A percentile compares a stretch with the other conserved stretches of the same genome.
These are phyloP conservation scores for Albatrellus ellisii DNA, from an alignment of 768 basidiomycete genomes.

Conservation along the genomic window DNA sequence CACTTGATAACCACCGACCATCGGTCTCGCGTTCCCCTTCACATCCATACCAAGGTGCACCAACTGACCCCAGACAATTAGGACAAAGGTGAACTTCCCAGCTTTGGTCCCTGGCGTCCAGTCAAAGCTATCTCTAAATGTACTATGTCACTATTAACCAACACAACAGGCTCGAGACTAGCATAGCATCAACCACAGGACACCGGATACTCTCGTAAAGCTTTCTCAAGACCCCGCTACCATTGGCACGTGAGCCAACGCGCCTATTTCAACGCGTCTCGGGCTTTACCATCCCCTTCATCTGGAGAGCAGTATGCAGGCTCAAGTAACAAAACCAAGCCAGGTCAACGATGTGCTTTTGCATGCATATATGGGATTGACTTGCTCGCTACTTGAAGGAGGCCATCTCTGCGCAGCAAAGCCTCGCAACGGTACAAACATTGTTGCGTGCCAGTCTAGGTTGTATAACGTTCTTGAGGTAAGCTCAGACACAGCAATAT, in stretches of 20 bases:
- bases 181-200: no score
- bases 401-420: conserved; percentile 34
- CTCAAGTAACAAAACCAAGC: conserved; percentile 20
- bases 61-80: no score
- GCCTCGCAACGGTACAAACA: conserved; percentile 59
- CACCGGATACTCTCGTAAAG: no score
- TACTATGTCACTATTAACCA: no score
- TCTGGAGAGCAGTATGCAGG: conserved; percentile 25
- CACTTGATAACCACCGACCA: no score
- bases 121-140: no score
- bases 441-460: conserved; percentile 61
- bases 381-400: conserved; percentile 11
- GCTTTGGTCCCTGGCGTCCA: no score
- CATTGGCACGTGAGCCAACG: conserved; percentile 1
- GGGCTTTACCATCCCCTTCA: neutral
- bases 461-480: conserved; percentile 70
- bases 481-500: conserved; percentile 7
- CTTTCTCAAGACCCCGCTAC: no score
- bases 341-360: conserved; percentile 13
- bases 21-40: no score
- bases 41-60: no score
- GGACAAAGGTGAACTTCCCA: no score
- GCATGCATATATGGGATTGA: neutral
- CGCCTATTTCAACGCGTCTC: neutral
- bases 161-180: no score